Base-by-base conservation (phyloP, 148 eudicot species). In the Vaccinium myrtillus region DNA sequence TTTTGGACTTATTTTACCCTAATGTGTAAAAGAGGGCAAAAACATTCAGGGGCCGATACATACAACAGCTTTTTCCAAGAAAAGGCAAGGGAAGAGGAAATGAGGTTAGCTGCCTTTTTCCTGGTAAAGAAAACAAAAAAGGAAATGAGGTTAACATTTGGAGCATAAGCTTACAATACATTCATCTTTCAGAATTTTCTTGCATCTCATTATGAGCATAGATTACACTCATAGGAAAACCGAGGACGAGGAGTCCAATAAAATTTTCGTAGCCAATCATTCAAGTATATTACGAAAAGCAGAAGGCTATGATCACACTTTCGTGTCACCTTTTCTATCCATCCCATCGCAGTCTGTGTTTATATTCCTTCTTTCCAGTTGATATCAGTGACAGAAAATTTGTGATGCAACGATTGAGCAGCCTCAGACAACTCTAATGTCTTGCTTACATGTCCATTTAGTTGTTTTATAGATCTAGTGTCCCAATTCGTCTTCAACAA, bases 401-500 rank as follows among this genome's bases (percentile, higher is more conserved):
- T 73, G 23, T 1, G 23, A 36, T 73, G 77, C 77, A 43, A 75
- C 39, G 77, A 39, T 39, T 73, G 77, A 43, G 25, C 30, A 30
- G 15, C 65, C 63, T 53, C 67, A 4, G 36, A 36, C 6, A 6
- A 12, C 16, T 18, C 70, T 51, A 65, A 55, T 43, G 85, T 58
- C 77, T 36, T 83, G 19, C 74, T 10, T 56, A 18, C 32, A 23
- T 58, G 25, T 5, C 86, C 78, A 80, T 81, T 58, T 46, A 36
- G 75, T 73, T 73, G 75, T 53, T 85, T 81, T 71, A 6, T 78
- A 36, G 80, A 46, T 80, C 59, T 51, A 80, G 73, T 55, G 81
- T 43, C 70, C 48, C 83, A 54, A 39, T n/a, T 59, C 18, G 54
- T 23, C 21, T 85, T 75, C 56, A 85, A 67, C 54, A 73, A 77